Percentiles rank a stretch among this genome's conserved stretches.
phyloP scores from a whole-genome alignment of 768 basidiomycete species.

The Multifurca ochricompacta region DNA sequence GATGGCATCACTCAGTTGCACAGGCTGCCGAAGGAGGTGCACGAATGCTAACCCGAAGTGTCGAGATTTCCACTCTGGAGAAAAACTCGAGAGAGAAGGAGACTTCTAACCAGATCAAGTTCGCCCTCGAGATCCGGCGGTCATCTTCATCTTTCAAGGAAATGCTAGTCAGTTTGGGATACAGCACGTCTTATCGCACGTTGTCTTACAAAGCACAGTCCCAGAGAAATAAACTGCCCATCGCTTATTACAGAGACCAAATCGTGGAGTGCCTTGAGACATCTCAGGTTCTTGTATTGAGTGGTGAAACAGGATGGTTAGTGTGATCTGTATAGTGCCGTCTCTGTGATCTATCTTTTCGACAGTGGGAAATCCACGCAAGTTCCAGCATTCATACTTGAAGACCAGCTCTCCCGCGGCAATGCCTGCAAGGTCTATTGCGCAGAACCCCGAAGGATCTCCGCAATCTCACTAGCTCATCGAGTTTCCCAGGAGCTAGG shows the following conservation, averaged over 20 bases:
- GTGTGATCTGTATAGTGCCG: slow-evolving; percentile 17
- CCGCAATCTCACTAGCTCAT: slow-evolving; percentile 91
- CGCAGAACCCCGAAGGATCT: slow-evolving; percentile 93
- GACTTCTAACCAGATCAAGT: slow-evolving; percentile 43
- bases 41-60: not conserved
- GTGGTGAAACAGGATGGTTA: slow-evolving; percentile 72
- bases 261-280: slow-evolving; percentile 64
- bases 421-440: slow-evolving; percentile 85
- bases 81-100: slow-evolving; percentile 8
- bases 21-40: slow-evolving; percentile 7
- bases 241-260: slow-evolving; percentile 69
- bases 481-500: slow-evolving; percentile 92
- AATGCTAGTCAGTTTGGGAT: slow-evolving; percentile 66
- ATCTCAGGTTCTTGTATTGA: slow-evolving; percentile 82
- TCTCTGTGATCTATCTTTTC: not conserved
- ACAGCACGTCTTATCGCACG: not conserved
- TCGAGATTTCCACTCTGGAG: not conserved
- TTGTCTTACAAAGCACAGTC: slow-evolving; percentile 33
- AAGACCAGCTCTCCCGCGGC: slow-evolving; percentile 77
- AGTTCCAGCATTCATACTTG: slow-evolving; percentile 88
- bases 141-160: slow-evolving; percentile 64
- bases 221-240: slow-evolving; percentile 75
- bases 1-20: not conserved
- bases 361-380: slow-evolving; percentile 93
- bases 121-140: slow-evolving; percentile 54